These are phyloP conservation scores for Sclerotinia subarctica DNA, from an alignment of 2,329 filamentous ascomycete species.

Conservation along the genomic window DNA sequence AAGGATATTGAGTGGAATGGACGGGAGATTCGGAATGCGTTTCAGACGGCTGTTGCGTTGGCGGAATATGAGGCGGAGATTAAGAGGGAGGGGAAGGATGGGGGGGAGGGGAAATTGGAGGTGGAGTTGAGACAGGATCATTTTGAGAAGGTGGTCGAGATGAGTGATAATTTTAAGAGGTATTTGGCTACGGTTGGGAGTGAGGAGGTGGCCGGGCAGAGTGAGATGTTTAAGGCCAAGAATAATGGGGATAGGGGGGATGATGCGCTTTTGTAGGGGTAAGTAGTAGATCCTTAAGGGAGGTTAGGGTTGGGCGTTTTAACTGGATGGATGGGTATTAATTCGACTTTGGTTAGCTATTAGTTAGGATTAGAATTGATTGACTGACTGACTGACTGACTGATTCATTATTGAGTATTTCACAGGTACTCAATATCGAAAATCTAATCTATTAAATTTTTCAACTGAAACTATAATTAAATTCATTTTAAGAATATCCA, in stretches of 20 bases:
- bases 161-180: slow-evolving; percentile 29
- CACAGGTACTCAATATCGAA: no score
- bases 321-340: no score
- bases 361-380: no score
- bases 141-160: slow-evolving; percentile 30
- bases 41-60: slow-evolving; percentile 32
- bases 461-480: no score
- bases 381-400: no score
- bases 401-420: no score
- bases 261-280: slow-evolving; percentile 24
- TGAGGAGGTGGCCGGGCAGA: slow-evolving; percentile 4
- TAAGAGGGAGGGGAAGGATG: background rate
- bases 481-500: no score
- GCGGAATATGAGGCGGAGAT: slow-evolving; percentile 28
- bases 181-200: slow-evolving; percentile 26
- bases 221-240: slow-evolving; percentile 18
- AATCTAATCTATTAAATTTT: no score
- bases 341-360: no score
- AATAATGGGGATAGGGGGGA: slow-evolving; percentile 27
- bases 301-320: no score
- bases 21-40: slow-evolving; percentile 34
- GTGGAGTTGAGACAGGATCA: slow-evolving; percentile 27
- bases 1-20: slow-evolving; percentile 33
- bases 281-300: no score
- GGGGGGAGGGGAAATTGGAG: background rate